phyloP scores from a whole-genome alignment of 2,329 filamentous ascomycete genomes.

The Colletotrichum spinosum region DNA sequence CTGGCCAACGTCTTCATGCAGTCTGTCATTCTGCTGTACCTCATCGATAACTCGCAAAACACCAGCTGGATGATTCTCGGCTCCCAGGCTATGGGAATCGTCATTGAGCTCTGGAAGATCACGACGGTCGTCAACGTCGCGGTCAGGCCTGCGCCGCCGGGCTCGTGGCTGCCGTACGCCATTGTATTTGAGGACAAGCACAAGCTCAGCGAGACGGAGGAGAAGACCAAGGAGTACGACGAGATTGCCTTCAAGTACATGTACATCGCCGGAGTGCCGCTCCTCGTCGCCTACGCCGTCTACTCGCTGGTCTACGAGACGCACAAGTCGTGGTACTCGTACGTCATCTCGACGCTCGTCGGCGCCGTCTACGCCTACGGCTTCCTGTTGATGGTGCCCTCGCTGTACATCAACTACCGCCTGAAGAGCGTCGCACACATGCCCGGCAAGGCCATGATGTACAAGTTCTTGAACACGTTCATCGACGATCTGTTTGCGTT shows the following conservation, averaged over 20 bases:
- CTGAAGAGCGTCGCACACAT: constrained; percentile 96
- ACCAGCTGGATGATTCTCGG: constrained; percentile 99
- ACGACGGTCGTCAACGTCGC: constrained; percentile 95
- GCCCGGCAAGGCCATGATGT: constrained; percentile 95
- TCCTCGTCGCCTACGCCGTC: constrained; percentile 87
- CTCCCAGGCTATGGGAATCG: constrained; percentile 84
- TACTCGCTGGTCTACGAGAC: constrained; percentile 94
- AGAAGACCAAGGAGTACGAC: constrained; percentile 99
- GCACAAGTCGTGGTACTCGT: constrained; percentile 99
- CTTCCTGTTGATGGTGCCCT: constrained; percentile 99
- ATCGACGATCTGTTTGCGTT: constrained; percentile 99
- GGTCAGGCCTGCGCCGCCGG: constrained; percentile 74
- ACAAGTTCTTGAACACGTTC: constrained; percentile 99
- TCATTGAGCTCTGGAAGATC: constrained; percentile 87
- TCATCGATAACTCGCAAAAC: constrained; percentile 96
- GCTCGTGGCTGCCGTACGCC: constrained; percentile 80
- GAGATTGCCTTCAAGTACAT: constrained; percentile 98
- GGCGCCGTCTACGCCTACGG: constrained; percentile 98
- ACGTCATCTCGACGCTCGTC: constrained; percentile 93
- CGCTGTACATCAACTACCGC: constrained; percentile 98
- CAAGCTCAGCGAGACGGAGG: constrained; percentile 91
- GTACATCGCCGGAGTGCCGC: constrained; percentile 89
- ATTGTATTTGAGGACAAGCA: constrained; percentile 96
- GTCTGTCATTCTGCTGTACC: constrained; percentile 91
- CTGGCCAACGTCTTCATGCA: constrained; percentile 99